phyloP scores from a whole-genome alignment of 2,329 filamentous ascomycete species.

The Tolypocladium album region DNA sequence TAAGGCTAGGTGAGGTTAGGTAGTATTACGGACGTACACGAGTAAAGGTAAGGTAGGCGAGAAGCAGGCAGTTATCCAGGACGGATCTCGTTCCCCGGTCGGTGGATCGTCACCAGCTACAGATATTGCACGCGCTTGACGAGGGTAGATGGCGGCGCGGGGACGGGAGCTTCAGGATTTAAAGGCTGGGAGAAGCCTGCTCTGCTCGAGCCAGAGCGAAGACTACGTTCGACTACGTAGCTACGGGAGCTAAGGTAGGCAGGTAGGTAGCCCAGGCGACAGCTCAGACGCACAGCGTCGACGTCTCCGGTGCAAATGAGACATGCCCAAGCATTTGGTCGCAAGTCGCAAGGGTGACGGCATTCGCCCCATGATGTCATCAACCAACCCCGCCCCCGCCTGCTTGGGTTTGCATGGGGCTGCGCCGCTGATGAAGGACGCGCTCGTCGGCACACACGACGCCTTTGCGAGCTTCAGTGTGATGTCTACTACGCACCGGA shows the following conservation, averaged over 20 bases:
- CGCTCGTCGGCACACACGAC: neutral
- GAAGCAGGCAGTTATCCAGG: neutral
- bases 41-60: too few species aligned
- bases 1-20: neutral
- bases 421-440: neutral
- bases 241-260: neutral
- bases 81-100: neutral
- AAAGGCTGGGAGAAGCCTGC: neutral
- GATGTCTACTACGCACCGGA: too few species aligned
- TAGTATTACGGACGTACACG: too few species aligned
- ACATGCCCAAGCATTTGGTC: neutral
- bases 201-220: neutral
- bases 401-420: neutral
- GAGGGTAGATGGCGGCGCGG: neutral
- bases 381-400: neutral
- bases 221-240: neutral
- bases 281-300: neutral
- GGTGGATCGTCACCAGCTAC: neutral
- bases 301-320: neutral
- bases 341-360: constrained; percentile 9
- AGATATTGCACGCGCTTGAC: neutral
- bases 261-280: neutral
- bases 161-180: neutral
- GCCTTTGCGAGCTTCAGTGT: neutral
- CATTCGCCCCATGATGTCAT: constrained; percentile 25